Conservation (phyloP, 805 yeast species). For the Schwanniomyces vanrijiae region DNA sequence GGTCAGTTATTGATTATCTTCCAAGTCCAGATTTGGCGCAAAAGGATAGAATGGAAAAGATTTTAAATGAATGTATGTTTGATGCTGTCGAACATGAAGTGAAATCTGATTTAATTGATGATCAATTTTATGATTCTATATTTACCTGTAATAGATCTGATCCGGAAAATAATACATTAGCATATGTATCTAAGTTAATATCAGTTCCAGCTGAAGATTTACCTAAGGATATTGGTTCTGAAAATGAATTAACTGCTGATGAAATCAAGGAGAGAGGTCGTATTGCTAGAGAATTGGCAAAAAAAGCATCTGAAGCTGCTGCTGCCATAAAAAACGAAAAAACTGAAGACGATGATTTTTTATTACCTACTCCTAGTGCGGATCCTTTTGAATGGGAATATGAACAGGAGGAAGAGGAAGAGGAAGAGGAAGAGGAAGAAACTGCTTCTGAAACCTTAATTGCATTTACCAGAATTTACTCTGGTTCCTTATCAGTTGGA, state of each 20-base stretch:
- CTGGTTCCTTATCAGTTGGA: slow-evolving; percentile 79
- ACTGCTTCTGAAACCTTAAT: slow-evolving; percentile 64
- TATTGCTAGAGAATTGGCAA: slow-evolving; percentile 65
- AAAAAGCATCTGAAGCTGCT: slow-evolving; percentile 59
- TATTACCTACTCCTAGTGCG: slow-evolving; percentile 22
- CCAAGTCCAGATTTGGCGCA: slow-evolving; percentile 87
- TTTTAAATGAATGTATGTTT: slow-evolving; percentile 45
- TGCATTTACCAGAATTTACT: slow-evolving; percentile 86
- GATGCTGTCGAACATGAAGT: slow-evolving; percentile 46
- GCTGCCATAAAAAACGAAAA: slow-evolving; percentile 22
- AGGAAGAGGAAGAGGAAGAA: slow-evolving; percentile 46
- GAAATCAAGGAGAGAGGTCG: slow-evolving; percentile 64
- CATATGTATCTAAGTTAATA: slow-evolving; percentile 86
- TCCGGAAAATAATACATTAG: slow-evolving; percentile 48
- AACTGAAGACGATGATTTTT: slow-evolving; percentile 20
- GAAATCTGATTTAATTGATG: slow-evolving; percentile 43
- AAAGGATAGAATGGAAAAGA: slow-evolving; percentile 61
- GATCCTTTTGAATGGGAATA: slow-evolving; percentile 46
- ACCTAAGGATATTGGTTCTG: slow-evolving; percentile 52
- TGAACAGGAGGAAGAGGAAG: slow-evolving; percentile 31
- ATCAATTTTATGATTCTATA: slow-evolving; percentile 55
- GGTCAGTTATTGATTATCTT: slow-evolving; percentile 79
- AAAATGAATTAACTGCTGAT: slow-evolving; percentile 43
- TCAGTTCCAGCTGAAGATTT: slow-evolving; percentile 82
- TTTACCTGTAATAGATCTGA: slow-evolving; percentile 64